phyloP scores from a whole-genome alignment of 768 basidiomycete genomes.

The Agrocybe chaxingu region DNA sequence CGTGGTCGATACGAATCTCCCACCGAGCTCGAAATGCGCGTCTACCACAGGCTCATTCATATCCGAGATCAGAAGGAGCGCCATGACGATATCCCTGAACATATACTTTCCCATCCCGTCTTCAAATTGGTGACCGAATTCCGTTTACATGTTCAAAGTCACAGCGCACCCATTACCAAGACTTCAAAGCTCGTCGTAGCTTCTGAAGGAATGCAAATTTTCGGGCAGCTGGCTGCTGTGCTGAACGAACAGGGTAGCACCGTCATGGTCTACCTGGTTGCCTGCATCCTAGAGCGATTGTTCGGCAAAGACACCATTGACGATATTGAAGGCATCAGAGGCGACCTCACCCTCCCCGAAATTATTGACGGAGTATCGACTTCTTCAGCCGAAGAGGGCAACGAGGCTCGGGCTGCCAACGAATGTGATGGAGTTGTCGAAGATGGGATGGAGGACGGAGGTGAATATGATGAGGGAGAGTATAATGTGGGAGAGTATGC shows the following conservation, averaged over 20 bases:
- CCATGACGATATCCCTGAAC: conserved; percentile 65
- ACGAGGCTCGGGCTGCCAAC: conserved; percentile 22
- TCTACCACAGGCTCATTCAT: conserved; percentile 91
- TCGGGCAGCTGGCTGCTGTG: conserved; percentile 55
- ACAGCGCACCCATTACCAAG: conserved; percentile 73
- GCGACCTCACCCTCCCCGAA: conserved; percentile 51
- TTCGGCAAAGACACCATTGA: conserved; percentile 82
- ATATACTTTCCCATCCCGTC: conserved; percentile 68
- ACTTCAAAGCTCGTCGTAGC: conserved; percentile 64
- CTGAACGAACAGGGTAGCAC: conserved; percentile 63
- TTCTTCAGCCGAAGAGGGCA: conserved; percentile 20
- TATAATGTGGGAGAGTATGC: conserved; percentile 17
- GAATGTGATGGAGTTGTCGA: conserved; percentile 17
- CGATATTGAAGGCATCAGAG: conserved; percentile 65
- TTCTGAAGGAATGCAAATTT: conserved; percentile 63
- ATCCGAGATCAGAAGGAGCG: conserved; percentile 82
- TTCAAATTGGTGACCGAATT: conserved; percentile 83
- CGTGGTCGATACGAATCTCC: conserved; percentile 63
- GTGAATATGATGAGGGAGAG: conserved; percentile 19
- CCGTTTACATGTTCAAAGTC: conserved; percentile 74
- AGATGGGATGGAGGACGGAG: conserved; percentile 9
- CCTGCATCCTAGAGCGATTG: conserved; percentile 83
- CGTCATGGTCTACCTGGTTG: conserved; percentile 83
- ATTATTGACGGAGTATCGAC: conserved; percentile 63
- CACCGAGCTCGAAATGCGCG: conserved; percentile 92